Base-by-base conservation (phyloP, 768 basidiomycete species). In the Russula sp. region DNA sequence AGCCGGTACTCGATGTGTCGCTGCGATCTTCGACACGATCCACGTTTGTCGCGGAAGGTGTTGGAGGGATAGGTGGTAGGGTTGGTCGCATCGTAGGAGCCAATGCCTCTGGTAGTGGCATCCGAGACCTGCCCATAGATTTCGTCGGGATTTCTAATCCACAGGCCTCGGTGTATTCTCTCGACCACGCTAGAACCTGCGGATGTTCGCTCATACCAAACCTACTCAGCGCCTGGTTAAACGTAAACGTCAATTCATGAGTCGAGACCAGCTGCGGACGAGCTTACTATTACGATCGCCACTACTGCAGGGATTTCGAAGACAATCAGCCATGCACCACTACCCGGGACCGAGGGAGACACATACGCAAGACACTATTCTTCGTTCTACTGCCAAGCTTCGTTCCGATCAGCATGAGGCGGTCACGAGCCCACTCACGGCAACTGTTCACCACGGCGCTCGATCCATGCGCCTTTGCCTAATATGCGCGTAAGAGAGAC, bases 131-230 rank as follows among this genome's bases (percentile, higher is more conserved):
- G 13, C 36, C 18, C 14, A 42, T 52, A 42, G 7, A 34, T n/a
- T 53, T 63, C 5, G 50, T 56, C 16, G 75, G 74, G 32, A 84
- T 78, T 59, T 78, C 78, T 58, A 84, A 81, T 22, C 88, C 88
- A 81, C 82, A 87, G 20, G 80, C 70, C 60, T 84, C 84, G 69
- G 86, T 83, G 58, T 86, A 87, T 46, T 85, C 82, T 41, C 75
- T 73, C 54, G 78, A 81, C 86, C 83, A 87, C 41, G 72, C 74
- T n/a, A 79, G 76, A 63, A 88, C 69, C 58, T 76, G 76, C 29
- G 77, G 73, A 61, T 83, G 83, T 60, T 86, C 82, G 32, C 79
- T 74, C 60, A 81, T 78, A 59, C 78, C 79, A 68, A 87, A 86
- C 69, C 83, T 86, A 73, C 85, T 79, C 61, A 87, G 78, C 16